Evolutionary conservation across 2,329 filamentous ascomycete species (phyloP).

Genomic region (Huntiella omanensis): DNA sequence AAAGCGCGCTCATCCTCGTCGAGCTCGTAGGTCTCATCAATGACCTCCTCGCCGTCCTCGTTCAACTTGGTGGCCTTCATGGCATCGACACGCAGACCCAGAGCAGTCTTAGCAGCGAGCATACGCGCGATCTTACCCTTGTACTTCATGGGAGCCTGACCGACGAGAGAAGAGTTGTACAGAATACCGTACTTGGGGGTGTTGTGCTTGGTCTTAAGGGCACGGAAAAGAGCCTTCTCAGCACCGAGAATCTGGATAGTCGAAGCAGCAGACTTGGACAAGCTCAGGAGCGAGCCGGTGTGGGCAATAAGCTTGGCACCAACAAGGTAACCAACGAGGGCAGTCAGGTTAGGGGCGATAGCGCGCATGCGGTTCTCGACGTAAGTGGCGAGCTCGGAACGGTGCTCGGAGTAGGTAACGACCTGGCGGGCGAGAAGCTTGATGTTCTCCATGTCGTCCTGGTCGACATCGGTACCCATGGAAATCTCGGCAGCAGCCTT

Average conservation of each 20-base stretch:
- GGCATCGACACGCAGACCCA: slow-evolving; percentile 85
- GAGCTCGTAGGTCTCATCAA: slow-evolving; percentile 41
- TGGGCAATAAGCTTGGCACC: slow-evolving; percentile 91
- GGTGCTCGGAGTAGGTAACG: slow-evolving; percentile 78
- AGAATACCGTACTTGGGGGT: slow-evolving; percentile 96
- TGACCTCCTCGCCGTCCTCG: slow-evolving; percentile 40
- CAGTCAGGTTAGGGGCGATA: slow-evolving; percentile 88
- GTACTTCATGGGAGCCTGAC: slow-evolving; percentile 92
- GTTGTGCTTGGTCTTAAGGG: slow-evolving; percentile 96
- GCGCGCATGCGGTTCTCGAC: slow-evolving; percentile 87
- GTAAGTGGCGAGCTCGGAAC: slow-evolving; percentile 72
- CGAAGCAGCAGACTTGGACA: slow-evolving; percentile 85
- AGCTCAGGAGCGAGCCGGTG: slow-evolving; percentile 79
- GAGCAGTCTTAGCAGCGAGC: slow-evolving; percentile 79
- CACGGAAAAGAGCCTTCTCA: slow-evolving; percentile 96
- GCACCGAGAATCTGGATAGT: slow-evolving; percentile 97
- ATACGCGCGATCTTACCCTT: slow-evolving; percentile 99
- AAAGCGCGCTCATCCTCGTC: slow-evolving; percentile 80
- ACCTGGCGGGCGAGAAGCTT: slow-evolving; percentile 83
- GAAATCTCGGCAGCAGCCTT: slow-evolving; percentile 91
- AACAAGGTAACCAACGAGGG: slow-evolving; percentile 81
- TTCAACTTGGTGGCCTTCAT: slow-evolving; percentile 49
- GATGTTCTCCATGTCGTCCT: slow-evolving; percentile 86
- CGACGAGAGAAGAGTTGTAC: slow-evolving; percentile 83
- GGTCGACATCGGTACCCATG: slow-evolving; percentile 95